phyloP scores from a whole-genome alignment of 169 alveolate species.

The Plasmodium gonderi region DNA sequence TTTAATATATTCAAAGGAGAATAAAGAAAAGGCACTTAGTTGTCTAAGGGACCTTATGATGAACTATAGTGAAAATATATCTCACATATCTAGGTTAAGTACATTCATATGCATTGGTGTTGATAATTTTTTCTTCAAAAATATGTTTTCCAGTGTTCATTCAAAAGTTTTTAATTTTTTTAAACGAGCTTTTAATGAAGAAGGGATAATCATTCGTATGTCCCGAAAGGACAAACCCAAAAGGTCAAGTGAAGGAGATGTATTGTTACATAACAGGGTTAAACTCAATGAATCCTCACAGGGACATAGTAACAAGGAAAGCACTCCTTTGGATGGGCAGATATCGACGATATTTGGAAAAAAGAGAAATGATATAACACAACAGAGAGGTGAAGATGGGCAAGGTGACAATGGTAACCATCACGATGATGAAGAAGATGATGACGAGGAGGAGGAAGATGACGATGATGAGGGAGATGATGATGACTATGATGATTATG shows the following conservation, averaged over 20 bases:
- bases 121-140: constrained; percentile 50
- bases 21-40: constrained; percentile 54
- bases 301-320: background rate
- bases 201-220: constrained; percentile 24
- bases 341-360: background rate
- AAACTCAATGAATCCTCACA: too few relatives aligned
- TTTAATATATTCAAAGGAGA: constrained; percentile 26
- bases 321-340: background rate
- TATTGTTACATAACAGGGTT: background rate
- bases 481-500: background rate
- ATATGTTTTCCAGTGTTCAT: constrained; percentile 44
- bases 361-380: background rate
- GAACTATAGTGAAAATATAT: constrained; percentile 40
- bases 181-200: constrained; percentile 62
- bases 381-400: background rate
- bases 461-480: background rate
- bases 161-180: constrained; percentile 51
- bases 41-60: constrained; percentile 47
- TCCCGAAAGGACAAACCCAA: background rate
- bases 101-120: constrained; percentile 67
- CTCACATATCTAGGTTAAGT: constrained; percentile 66
- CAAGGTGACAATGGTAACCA: too few relatives aligned
- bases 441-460: background rate
- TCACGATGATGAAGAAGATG: background rate
- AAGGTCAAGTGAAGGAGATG: background rate